These are phyloP conservation scores for Tolypocladium nubicola DNA, from an alignment of 2,329 filamentous ascomycete species.

Conservation along the genomic window DNA sequence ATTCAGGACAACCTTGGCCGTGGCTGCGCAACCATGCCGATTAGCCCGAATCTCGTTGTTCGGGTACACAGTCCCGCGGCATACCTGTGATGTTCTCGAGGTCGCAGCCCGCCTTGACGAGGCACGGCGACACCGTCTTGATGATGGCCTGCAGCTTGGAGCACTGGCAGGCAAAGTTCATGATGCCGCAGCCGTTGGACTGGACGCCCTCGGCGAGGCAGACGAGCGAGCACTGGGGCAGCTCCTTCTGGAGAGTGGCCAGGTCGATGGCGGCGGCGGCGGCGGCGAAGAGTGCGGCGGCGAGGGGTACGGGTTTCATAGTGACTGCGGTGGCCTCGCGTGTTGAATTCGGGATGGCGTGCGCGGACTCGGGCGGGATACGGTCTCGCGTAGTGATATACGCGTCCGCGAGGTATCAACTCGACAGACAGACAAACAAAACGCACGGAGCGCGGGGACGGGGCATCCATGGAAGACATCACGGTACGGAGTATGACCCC, in stretches of 20 bases:
- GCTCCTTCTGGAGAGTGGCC: conserved; percentile 8
- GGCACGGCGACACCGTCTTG: conserved; percentile 21
- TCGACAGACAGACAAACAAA: not conserved
- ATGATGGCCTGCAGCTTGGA: conserved; percentile 22
- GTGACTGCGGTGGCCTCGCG: not conserved
- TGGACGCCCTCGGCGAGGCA: conserved; percentile 23
- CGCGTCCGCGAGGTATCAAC: not conserved
- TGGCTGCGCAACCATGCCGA: not conserved
- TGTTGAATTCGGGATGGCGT: not conserved
- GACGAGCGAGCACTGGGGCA: conserved; percentile 26
- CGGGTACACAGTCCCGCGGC: not conserved
- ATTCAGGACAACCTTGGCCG: conserved; percentile 1
- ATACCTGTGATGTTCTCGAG: conserved; percentile 24
- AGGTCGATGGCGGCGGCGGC: conserved; percentile 8
- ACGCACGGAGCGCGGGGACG: not conserved
- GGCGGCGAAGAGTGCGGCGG: conserved; percentile 6
- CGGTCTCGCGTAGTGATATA: not conserved
- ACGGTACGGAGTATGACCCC: not conserved
- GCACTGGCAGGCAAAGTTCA: conserved; percentile 29
- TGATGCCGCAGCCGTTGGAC: conserved; percentile 19
- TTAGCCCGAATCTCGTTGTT: not conserved
- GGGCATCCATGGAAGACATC: not conserved
- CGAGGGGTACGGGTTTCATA: not conserved
- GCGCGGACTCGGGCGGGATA: not conserved
- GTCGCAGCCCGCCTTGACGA: conserved; percentile 21